Evolutionary conservation across 192 early-diverging fungal genomes (phyloP).

Genomic region (Podila verticillata): DNA sequence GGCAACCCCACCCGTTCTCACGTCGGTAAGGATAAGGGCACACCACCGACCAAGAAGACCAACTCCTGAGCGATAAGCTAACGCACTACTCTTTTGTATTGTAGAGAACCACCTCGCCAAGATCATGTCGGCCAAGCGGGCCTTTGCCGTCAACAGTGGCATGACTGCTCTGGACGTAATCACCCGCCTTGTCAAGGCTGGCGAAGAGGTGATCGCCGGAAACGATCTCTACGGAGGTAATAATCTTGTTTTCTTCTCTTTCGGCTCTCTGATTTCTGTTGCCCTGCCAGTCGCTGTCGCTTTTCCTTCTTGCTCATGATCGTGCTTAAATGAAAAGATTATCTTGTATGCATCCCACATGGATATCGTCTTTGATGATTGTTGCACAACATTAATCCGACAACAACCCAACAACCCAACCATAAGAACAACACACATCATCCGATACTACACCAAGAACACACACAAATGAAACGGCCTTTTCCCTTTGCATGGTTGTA

Average conservation of each 20-base stretch:
- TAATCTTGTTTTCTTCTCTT: background rate
- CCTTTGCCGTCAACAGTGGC: constrained; percentile 88
- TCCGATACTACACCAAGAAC: background rate
- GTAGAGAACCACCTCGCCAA: constrained; percentile 93
- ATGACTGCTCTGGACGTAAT: constrained; percentile 97
- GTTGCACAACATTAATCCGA: too few species aligned
- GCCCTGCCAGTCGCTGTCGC: background rate
- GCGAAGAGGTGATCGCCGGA: constrained; percentile 94
- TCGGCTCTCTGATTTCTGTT: constrained; percentile 6
- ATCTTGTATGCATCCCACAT: too few species aligned
- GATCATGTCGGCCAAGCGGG: constrained; percentile 89
- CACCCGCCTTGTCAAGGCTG: constrained; percentile 83
- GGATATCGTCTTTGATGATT: too few species aligned
- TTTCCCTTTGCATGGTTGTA: background rate
- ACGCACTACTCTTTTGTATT: constrained; percentile 2
- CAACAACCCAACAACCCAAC: too few species aligned
- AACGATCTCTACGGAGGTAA: constrained; percentile 96
- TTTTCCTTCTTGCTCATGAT: too few species aligned
- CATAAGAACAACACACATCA: background rate
- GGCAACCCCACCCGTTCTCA: constrained; percentile 98
- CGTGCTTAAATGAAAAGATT: too few species aligned
- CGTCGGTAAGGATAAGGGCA: constrained; percentile 63
- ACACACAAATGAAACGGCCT: background rate
- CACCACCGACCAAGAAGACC: too few species aligned
- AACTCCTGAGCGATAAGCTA: too few species aligned